Percentiles rank a stretch among this genome's conserved stretches.
Conservation (phyloP, 106 monocot genomes). For the Platanthera guangdongensis region DNA sequence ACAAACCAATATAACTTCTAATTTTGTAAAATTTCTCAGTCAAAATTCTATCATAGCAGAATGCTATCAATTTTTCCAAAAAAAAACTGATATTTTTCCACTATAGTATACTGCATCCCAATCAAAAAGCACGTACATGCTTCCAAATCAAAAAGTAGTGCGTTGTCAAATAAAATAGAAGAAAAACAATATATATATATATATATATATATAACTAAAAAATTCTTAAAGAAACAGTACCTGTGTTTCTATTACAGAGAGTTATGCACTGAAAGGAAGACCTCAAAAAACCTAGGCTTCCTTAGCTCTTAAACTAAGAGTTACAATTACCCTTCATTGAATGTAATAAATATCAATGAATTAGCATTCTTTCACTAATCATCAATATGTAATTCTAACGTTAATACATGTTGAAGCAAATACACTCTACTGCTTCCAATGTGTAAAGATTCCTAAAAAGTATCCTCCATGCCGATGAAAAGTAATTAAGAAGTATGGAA, state of each 20-base stretch:
- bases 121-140: too few relatives aligned
- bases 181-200: neutral
- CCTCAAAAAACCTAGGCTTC: slow-evolving; percentile 45
- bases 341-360: slow-evolving; percentile 1
- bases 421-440: neutral
- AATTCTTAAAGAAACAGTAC: slow-evolving; percentile 1
- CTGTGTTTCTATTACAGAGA: neutral
- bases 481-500: slow-evolving; percentile 2
- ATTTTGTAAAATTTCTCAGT: too few relatives aligned
- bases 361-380: slow-evolving; percentile 7
- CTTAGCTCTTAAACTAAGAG: slow-evolving; percentile 13
- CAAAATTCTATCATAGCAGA: neutral
- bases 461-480: neutral
- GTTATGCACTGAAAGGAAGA: slow-evolving; percentile 29
- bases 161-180: too few relatives aligned
- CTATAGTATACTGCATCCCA: too few relatives aligned
- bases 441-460: neutral
- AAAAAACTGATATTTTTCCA: too few relatives aligned
- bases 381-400: slow-evolving; percentile 9
- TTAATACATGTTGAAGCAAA: slow-evolving; percentile 9
- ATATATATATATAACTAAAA: neutral
- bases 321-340: neutral
- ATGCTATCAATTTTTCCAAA: neutral
- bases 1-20: too few relatives aligned
- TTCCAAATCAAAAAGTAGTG: neutral